Evolutionary conservation across 768 basidiomycete genomes (phyloP), one percentile per base, ranked within the genome.

Genomic region (Lactarius akahatsu): DNA sequence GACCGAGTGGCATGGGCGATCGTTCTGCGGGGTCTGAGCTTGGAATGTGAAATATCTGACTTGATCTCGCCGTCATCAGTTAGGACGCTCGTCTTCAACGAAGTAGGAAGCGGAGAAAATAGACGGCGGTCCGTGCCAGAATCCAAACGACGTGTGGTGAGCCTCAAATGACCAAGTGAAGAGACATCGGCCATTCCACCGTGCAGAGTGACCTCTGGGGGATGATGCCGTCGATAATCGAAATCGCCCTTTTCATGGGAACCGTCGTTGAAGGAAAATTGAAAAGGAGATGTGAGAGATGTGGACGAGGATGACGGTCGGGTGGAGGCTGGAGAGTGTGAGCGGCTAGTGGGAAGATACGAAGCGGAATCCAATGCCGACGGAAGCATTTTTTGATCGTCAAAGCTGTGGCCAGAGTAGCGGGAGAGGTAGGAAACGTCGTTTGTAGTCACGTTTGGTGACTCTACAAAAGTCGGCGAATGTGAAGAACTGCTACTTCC

Each of bases 101-200:
- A 80, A 32, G 82, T 80, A 30, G 83, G 80, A 61, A 84, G 72
- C 52, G 77, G 72, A 43, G 85, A 82, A 50, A 85, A 76, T 59
- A 82, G 72, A 3, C 82, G 73, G 41, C 81, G 82, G 57, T 88
- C 85, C 20, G 80, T 75, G 40, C 79, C 79, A 64, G 83, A 80
- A 68, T 81, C 80, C 57, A 81, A 74, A 68, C 83, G 79, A 59
- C 84, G 81, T 30, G 76, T 68, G 43, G 82, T 79, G 45, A 88
- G 74, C 70, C 87, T 80, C 73, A 88, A 88, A 61, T 84, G 76
- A 30, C 82, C 79, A 61, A 82, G 70, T 54, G 86, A 73, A 23
- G 89, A 86, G 56, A 91, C 83, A 74, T 91, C 87, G 41, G 90
- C 86, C 7, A 86, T 88, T 64, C 88, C 89, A 57, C 87, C 87